A percentile compares a stretch with the other conserved stretches of the same genome.
These are phyloP conservation scores for Yarrowia sp. DNA, from an alignment of 805 yeast genomes.

Conservation along the genomic window DNA sequence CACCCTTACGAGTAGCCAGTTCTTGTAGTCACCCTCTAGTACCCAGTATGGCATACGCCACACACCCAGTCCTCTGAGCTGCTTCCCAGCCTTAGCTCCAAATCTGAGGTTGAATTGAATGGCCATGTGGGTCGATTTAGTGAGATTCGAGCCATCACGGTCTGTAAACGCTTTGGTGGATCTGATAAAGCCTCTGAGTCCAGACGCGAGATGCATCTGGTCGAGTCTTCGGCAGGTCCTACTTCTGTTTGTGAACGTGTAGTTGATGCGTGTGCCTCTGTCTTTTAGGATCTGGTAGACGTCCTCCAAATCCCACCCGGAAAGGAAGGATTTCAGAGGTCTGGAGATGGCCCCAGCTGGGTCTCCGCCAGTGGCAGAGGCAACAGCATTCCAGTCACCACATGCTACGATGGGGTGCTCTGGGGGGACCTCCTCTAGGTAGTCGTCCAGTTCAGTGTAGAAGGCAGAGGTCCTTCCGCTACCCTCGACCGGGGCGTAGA, in stretches of 20 bases:
- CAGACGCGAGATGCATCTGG: background rate
- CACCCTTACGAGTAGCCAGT: background rate
- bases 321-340: background rate
- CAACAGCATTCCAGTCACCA: background rate
- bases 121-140: background rate
- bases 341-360: background rate
- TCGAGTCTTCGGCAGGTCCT: background rate
- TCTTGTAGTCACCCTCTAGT: background rate
- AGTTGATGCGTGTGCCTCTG: background rate
- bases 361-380: background rate
- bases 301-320: background rate
- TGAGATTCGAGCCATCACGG: background rate
- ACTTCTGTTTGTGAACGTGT: background rate
- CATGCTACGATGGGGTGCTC: background rate
- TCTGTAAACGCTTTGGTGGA: background rate
- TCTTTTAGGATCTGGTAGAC: background rate
- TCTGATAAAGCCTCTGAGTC: background rate
- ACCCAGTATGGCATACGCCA: background rate
- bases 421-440: background rate
- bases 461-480: background rate
- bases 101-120: background rate
- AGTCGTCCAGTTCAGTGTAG: background rate
- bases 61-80: background rate
- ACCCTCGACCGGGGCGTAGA: background rate
- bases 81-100: background rate